These are phyloP conservation scores for Xylariaceae sp. DNA, from an alignment of 2,329 filamentous ascomycete species.

Conservation along the genomic window DNA sequence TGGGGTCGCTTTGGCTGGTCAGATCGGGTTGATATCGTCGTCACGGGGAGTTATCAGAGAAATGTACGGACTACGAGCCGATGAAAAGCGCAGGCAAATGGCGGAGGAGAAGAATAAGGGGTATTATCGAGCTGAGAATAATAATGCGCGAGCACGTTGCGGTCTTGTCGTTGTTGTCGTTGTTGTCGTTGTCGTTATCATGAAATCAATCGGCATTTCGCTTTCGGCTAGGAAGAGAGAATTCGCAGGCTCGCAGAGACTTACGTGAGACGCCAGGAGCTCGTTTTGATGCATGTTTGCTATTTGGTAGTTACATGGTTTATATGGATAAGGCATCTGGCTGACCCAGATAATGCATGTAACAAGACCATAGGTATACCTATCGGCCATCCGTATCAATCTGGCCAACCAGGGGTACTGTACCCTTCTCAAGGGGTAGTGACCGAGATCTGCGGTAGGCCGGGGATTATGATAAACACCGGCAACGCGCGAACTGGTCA, in stretches of 20 bases:
- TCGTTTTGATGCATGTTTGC: too few relatives aligned
- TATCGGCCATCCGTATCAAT: too few relatives aligned
- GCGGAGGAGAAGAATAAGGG: neutral
- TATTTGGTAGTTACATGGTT: too few relatives aligned
- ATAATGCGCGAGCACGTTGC: neutral
- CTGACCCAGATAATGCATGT: too few relatives aligned
- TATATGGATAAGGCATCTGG: too few relatives aligned
- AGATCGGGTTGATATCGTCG: constrained; percentile 3
- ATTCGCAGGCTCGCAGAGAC: neutral
- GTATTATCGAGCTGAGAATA: neutral
- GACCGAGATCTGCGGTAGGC: too few relatives aligned
- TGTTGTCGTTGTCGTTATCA: neutral
- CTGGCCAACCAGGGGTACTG: too few relatives aligned
- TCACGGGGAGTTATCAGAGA: neutral
- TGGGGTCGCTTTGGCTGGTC: constrained; percentile 9
- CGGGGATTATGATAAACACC: too few relatives aligned
- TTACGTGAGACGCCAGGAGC: neutral
- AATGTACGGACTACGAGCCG: neutral
- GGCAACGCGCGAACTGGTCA: too few relatives aligned
- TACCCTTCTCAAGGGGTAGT: too few relatives aligned
- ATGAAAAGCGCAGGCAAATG: neutral
- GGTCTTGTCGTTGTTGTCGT: neutral
- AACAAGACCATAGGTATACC: too few relatives aligned
- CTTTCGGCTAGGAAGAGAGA: neutral
- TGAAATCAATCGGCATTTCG: neutral